Evolutionary conservation across 176 grass and related monocot genomes (phyloP), one percentile per base, ranked within the genome.

Genomic region (Oryza australiensis): DNA sequence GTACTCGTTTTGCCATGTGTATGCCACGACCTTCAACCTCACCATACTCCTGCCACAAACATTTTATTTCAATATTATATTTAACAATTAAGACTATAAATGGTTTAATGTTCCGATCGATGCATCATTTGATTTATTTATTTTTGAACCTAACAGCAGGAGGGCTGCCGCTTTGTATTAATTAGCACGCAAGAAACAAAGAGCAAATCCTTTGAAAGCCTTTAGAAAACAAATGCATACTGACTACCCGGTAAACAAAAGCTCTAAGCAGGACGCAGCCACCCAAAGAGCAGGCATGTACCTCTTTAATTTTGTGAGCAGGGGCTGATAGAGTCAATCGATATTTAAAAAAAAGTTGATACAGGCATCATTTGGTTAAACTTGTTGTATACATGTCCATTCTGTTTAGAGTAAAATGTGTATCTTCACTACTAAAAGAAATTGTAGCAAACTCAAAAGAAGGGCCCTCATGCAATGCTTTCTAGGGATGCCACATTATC

Each of bases 21-120:
- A 94, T 59, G 69, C 89, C 90, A 71, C 37, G 70, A 71, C 87
- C 89, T 91, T 93, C 82, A 43, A 91, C 87, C 41, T 91, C 91
- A 70, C 87, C 87, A 72, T 93, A 88, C 69, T 87, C 75, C 87
- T 91, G 73, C 27, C 82, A 72, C 24, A 75, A 75, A 83, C 41
- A 84, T 68, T 20, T 11, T 59, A 64, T 27, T 49, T 73, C 18
- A 22, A 30, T 27, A 77, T 7, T 26, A 75, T 43, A 30, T 64
- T 78, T 40, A 66, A 63, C 48, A 24, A 30, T 7, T 79, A 5
- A 33, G 40, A 43, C 7, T 80, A 35, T 14, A 80, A 64, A 55
- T 26, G n/a, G 73, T 63, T 0, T 30, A 76, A 75, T 76, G 34
- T 55, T 76, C 65, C 64, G 15, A 70, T 75, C 27, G 49, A 46